phyloP scores from a whole-genome alignment of 2,329 filamentous ascomycete species.

The Paramyrothecium sp. region DNA sequence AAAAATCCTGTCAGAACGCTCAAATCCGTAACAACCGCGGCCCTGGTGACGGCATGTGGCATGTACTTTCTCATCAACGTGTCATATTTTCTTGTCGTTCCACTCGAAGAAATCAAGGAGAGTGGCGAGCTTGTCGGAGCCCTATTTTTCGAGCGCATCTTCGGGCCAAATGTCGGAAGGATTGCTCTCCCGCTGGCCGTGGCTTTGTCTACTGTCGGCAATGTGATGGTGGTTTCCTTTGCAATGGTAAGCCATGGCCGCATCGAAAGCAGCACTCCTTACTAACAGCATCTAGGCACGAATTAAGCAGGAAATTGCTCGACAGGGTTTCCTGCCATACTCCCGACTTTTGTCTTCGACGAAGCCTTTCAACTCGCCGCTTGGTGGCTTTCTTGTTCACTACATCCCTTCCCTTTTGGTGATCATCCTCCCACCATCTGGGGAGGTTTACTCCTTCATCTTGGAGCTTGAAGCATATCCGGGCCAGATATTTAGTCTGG shows the following conservation, averaged over 20 bases:
- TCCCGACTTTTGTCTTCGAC: constrained; percentile 60
- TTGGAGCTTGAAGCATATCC: constrained; percentile 71
- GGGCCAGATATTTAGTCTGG: constrained; percentile 58
- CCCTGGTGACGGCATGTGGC: constrained; percentile 58
- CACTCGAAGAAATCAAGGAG: constrained; percentile 63
- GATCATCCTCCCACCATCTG: constrained; percentile 62
- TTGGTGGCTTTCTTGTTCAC: constrained; percentile 67
- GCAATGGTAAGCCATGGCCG: constrained; percentile 51
- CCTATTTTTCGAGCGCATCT: constrained; percentile 63
- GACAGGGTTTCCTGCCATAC: constrained; percentile 69
- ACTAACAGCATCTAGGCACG: constrained; percentile 46
- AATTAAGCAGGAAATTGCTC: constrained; percentile 70
- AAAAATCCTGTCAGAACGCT: constrained; percentile 65
- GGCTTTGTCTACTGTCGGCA: constrained; percentile 65
- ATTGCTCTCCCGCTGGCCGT: constrained; percentile 62
- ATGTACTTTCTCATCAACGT: constrained; percentile 69
- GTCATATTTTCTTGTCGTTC: constrained; percentile 61
- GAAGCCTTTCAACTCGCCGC: constrained; percentile 63
- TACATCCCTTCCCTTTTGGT: constrained; percentile 67
- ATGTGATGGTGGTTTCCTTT: constrained; percentile 73
- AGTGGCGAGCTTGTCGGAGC: constrained; percentile 69
- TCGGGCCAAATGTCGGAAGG: constrained; percentile 57
- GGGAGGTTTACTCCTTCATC: constrained; percentile 70
- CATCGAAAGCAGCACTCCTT: not conserved
- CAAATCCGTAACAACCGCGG: constrained; percentile 58